Evolutionary conservation across 2,329 filamentous ascomycete species (phyloP).

Genomic region (Penicillium sp.): DNA sequence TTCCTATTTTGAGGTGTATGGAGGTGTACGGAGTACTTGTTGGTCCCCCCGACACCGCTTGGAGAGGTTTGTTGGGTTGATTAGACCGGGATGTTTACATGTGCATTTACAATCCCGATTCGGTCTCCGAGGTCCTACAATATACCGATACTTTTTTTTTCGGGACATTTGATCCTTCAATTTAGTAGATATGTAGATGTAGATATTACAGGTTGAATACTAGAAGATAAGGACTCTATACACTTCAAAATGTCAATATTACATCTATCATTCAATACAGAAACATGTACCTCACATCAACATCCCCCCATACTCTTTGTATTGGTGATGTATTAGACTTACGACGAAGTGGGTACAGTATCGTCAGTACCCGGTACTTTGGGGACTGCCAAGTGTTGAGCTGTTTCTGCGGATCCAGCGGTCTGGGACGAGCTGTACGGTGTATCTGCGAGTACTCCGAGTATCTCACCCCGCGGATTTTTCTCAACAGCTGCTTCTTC

Average conservation of each 20-base stretch:
- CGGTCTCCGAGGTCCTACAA: neutral
- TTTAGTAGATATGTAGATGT: neutral
- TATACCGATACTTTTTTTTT: neutral
- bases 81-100: neutral
- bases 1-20: neutral
- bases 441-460: slow-evolving; percentile 29
- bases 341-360: slow-evolving; percentile 5
- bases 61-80: slow-evolving; percentile 9
- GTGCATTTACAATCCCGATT: neutral
- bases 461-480: slow-evolving; percentile 22
- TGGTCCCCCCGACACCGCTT: neutral
- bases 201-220: neutral
- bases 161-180: neutral
- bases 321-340: neutral
- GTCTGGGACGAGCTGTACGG: slow-evolving; percentile 27
- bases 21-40: neutral
- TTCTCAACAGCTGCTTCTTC: slow-evolving; percentile 25
- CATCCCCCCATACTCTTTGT: neutral
- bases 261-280: neutral
- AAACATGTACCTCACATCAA: neutral
- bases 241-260: neutral
- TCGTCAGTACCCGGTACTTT: slow-evolving; percentile 25
- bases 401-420: slow-evolving; percentile 6
- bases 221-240: neutral
- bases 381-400: slow-evolving; percentile 23